phyloP scores from a whole-genome alignment of 768 basidiomycete species.

The Trichaptum fuscoviolaceum region DNA sequence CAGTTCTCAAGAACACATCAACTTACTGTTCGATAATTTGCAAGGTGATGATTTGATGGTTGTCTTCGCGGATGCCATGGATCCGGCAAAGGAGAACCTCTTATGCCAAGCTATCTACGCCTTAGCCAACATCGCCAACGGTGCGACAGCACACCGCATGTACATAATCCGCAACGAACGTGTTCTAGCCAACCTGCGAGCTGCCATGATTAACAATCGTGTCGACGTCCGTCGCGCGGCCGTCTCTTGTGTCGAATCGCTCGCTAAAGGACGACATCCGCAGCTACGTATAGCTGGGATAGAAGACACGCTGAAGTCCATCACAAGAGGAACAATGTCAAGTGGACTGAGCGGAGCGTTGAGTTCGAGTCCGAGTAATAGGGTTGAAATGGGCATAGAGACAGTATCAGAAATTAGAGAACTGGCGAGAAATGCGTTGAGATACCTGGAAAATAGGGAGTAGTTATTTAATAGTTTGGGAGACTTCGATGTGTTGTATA shows the following conservation, averaged over 20 bases:
- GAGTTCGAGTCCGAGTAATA: not conserved
- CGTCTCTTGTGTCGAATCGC: constrained; percentile 51
- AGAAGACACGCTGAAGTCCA: constrained; percentile 36
- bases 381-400: not conserved
- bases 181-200: constrained; percentile 50
- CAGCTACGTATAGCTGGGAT: constrained; percentile 42
- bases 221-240: constrained; percentile 57
- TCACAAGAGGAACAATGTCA: constrained; percentile 9
- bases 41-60: constrained; percentile 40
- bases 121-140: constrained; percentile 68
- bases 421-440: not conserved
- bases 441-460: not conserved
- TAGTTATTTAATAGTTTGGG: not conserved
- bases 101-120: constrained; percentile 53
- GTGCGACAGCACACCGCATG: constrained; percentile 42
- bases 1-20: constrained; percentile 51
- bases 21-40: constrained; percentile 52
- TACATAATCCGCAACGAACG: constrained; percentile 45
- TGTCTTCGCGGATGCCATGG: constrained; percentile 43
- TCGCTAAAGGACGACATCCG: constrained; percentile 39
- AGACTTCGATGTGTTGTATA: not conserved
- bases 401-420: not conserved
- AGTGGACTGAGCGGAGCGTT: not conserved
- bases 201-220: constrained; percentile 54
- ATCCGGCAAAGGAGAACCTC: constrained; percentile 47